Conservation (phyloP, 192 early-diverging fungal genomes). For the Coemansia sp. region DNA sequence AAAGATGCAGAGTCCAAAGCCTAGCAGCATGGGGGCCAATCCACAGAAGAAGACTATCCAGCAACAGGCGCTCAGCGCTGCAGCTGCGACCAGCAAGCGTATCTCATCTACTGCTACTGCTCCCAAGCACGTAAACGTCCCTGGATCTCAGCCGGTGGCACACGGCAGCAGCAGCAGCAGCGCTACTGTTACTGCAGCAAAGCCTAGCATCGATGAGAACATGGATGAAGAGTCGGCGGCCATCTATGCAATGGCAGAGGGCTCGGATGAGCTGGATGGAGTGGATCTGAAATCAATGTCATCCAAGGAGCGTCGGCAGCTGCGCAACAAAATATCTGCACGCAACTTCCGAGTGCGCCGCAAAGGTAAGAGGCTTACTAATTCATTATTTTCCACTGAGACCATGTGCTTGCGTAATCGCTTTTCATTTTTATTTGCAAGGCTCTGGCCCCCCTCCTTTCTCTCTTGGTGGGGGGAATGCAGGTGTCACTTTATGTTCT, state of each 20-base stretch:
- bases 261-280: constrained; percentile 28
- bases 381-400: no score
- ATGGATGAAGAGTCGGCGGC: constrained; percentile 15
- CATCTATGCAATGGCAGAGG: neutral
- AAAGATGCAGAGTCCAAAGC: neutral
- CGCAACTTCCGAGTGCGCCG: constrained; percentile 81
- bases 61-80: constrained; percentile 22
- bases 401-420: constrained; percentile 26
- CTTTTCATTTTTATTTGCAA: neutral
- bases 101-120: constrained; percentile 6
- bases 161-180: no score
- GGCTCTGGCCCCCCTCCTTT: no score
- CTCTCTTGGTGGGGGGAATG: no score
- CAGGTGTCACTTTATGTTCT: no score
- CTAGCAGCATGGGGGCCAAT: neutral
- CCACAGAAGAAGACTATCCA: constrained; percentile 23
- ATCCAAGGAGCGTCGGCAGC: constrained; percentile 75
- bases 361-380: constrained; percentile 62
- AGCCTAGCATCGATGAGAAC: constrained; percentile 1
- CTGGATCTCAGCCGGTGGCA: no score
- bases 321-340: constrained; percentile 86
- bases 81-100: constrained; percentile 12
- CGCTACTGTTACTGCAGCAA: neutral
- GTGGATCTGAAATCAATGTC: constrained; percentile 65
- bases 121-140: neutral